These are phyloP conservation scores for Striga asiatica DNA, from an alignment of 257 asterid species.

Conservation along the genomic window DNA sequence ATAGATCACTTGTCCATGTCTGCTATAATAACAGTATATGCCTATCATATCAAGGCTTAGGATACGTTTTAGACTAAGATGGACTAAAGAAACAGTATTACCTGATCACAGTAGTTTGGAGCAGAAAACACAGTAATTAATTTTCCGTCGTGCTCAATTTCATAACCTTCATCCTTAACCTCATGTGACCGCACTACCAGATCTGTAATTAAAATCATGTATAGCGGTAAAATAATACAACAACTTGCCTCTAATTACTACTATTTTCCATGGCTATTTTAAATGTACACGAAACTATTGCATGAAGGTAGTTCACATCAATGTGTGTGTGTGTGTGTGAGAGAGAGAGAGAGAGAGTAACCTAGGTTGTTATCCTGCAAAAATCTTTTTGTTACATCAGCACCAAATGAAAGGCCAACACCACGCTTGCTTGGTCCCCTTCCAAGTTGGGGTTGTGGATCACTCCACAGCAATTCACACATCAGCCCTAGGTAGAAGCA, in stretches of 20 bases:
- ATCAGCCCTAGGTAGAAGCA: slow-evolving; percentile 56
- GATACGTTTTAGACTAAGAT: slow-evolving; percentile 8
- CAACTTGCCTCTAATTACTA: too few species aligned
- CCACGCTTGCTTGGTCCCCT: slow-evolving; percentile 99
- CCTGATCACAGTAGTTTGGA: slow-evolving; percentile 99
- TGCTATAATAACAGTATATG: neutral
- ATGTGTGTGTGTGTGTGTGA: neutral
- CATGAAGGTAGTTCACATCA: neutral
- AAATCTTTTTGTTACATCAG: slow-evolving; percentile 78
- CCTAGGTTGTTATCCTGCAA: slow-evolving; percentile 89
- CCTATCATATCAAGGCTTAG: slow-evolving; percentile 7
- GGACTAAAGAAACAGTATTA: slow-evolving; percentile 21
- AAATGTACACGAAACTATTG: too few species aligned
- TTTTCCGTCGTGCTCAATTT: slow-evolving; percentile 95
- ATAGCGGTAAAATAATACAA: neutral
- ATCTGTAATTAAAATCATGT: slow-evolving; percentile 37
- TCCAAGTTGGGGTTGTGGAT: slow-evolving; percentile 98
- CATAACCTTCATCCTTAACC: slow-evolving; percentile 97
- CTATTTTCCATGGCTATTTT: too few species aligned
- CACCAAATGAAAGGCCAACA: slow-evolving; percentile 93
- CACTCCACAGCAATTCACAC: slow-evolving; percentile 99
- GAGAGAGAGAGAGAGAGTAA: slow-evolving; percentile 14
- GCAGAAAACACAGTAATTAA: slow-evolving; percentile 96
- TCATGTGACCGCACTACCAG: slow-evolving; percentile 98
- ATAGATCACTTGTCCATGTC: neutral